Evolutionary conservation across 768 basidiomycete genomes (phyloP), one percentile per base, ranked within the genome.

Genomic region (Rhizopogon vinicolor): DNA sequence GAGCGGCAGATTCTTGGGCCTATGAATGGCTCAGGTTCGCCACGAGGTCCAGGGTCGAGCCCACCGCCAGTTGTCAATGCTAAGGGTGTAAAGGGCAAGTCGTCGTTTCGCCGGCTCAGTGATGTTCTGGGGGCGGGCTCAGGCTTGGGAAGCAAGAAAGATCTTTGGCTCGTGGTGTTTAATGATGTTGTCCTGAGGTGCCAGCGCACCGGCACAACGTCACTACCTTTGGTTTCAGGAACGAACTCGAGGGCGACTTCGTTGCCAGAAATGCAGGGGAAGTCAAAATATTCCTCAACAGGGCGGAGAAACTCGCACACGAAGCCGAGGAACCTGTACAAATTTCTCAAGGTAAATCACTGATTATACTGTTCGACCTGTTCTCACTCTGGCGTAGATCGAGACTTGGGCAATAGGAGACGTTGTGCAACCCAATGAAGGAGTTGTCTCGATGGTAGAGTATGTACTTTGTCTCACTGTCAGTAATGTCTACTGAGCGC

Each of bases 131-230:
- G 85, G 54, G 71, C 79, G 0, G 70, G 78, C 12, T 75, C 76
- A 42, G 78, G 77, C n/a, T 54, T 81, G 29, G 76, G 86, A 66
- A 63, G 87, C 33, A 91, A 89, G 75, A 86, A 87, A 65, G 96
- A 99, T 62, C 65, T 93, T 43, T 99, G 97, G 97, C 79, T 95
- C 53, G 91, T 99, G 2, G 84, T 87, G 13, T 98, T 99, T 77
- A 95, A 94, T 54, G 97, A 99, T 65, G 96, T 99, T 44, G 87
- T 93, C 5, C 72, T 99, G 39, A 82, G 93, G 44, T 98, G 95
- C 68, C 91, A 94, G 63, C 80, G 91, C 52, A 89, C 87, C 2
- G 96, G 97, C 9, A 87, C 87, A 7, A 99, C 97, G 0, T 89
- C 87, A 7, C 67, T 93, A 46, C 91, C 91, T 2, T 68, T 93